These are phyloP conservation scores for Larix sibirica DNA, from an alignment of 83 land plant genomes.

Conservation along the genomic window DNA sequence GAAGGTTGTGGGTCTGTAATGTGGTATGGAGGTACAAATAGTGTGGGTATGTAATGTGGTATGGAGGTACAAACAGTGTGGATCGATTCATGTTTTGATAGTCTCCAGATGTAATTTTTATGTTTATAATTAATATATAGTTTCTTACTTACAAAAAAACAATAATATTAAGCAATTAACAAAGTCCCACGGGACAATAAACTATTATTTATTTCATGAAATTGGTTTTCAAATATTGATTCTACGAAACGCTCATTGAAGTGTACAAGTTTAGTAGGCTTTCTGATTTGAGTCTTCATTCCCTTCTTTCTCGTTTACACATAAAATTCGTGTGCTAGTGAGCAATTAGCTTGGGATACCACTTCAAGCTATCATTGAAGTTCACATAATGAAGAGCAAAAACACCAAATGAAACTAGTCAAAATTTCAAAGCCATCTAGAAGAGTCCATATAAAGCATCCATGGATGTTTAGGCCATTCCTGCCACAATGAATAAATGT, in stretches of 20 bases:
- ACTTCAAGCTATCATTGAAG: slow-evolving; percentile 2
- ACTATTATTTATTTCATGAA: no score
- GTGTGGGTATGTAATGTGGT: no score
- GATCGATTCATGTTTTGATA: no score
- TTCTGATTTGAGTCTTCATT: not conserved
- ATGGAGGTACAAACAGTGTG: no score
- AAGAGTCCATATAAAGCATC: slow-evolving; percentile 6
- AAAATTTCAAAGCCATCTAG: no score
- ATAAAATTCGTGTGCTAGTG: not conserved
- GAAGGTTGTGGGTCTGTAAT: no score
- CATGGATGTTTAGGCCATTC: not conserved
- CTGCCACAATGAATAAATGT: not conserved
- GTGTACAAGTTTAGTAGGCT: not conserved
- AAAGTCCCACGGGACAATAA: no score
- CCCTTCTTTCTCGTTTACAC: not conserved
- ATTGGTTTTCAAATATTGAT: not conserved
- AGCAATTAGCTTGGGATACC: not conserved
- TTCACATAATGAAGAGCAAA: slow-evolving; percentile 19
- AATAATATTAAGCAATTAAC: no score
- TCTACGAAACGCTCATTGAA: not conserved
- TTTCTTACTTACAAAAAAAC: no score
- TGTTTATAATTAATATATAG: no score
- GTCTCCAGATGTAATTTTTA: no score
- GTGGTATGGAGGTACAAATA: no score
- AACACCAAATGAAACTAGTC: not conserved